A percentile compares a stretch with the other conserved stretches of the same genome.
These are phyloP conservation scores for Musa beccarii DNA, from an alignment of 176 grass and related monocot genomes.

Conservation along the genomic window DNA sequence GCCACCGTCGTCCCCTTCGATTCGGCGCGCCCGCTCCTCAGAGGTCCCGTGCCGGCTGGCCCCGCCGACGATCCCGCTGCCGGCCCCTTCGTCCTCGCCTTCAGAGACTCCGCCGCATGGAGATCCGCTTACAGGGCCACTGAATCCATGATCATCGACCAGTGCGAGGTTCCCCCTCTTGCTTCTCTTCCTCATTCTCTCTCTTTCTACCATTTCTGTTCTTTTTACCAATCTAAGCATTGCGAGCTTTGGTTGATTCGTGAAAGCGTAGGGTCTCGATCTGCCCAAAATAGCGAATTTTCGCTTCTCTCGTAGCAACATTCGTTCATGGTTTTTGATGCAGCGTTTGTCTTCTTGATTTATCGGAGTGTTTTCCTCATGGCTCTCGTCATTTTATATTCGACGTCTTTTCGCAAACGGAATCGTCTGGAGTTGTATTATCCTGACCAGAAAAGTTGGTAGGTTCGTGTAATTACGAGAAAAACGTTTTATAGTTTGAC, in stretches of 20 bases:
- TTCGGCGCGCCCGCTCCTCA: conserved; percentile 31
- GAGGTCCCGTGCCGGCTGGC: conserved; percentile 21
- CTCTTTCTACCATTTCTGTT: neutral
- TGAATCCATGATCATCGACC: conserved; percentile 20
- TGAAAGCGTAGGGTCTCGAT: neutral
- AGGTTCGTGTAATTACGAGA: too few species aligned
- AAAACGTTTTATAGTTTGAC: too few species aligned
- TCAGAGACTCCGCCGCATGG: conserved; percentile 26
- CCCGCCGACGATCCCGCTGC: conserved; percentile 21
- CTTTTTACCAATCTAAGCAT: neutral
- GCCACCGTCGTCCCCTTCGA: conserved; percentile 33
- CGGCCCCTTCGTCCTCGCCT: conserved; percentile 38
- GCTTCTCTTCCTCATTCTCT: neutral
- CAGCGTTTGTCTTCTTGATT: too few species aligned
- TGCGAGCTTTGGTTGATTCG: neutral
- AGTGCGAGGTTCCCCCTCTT: conserved; percentile 28
- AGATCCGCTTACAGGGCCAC: conserved; percentile 24
- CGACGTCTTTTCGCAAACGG: too few species aligned
- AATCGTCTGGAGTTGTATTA: too few species aligned
- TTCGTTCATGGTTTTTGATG: too few species aligned
- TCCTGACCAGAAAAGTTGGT: too few species aligned
- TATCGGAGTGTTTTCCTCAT: too few species aligned
- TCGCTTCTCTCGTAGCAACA: too few species aligned
- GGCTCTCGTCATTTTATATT: too few species aligned
- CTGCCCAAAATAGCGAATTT: neutral